A percentile compares a stretch with the other conserved stretches of the same genome.
Evolutionary conservation across 352 stramenopile species (phyloP).

Genomic region (Pythium pectinolyticum): DNA sequence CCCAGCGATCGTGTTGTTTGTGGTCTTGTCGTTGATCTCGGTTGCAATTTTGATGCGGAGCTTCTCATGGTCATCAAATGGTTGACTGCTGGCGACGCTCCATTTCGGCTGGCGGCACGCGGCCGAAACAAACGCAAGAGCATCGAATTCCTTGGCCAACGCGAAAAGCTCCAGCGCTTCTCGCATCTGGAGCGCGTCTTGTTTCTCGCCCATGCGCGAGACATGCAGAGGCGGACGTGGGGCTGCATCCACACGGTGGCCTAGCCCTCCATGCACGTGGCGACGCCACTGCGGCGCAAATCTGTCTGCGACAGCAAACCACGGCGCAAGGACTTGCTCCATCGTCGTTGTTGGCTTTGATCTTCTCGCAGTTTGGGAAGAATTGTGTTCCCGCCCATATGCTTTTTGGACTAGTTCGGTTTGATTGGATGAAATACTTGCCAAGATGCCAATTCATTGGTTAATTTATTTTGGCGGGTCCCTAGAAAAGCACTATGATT

Average conservation of each 20-base stretch:
- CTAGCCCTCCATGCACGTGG: background rate
- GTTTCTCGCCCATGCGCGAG: background rate
- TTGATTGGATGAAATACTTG: too few relatives aligned
- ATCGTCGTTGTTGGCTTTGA: background rate
- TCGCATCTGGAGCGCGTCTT: background rate
- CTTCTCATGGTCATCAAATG: background rate
- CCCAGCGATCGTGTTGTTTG: background rate
- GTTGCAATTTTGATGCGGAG: background rate
- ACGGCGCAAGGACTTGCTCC: background rate
- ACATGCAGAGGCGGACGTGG: background rate
- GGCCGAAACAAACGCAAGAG: background rate
- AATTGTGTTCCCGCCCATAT: too few relatives aligned
- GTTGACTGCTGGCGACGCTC: background rate
- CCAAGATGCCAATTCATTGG: too few relatives aligned
- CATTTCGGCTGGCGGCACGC: background rate
- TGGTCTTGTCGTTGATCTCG: background rate
- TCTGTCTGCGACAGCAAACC: background rate
- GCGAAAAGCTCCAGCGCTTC: slow-evolving; percentile 4
- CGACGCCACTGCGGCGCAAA: background rate
- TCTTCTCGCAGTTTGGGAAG: too few relatives aligned
- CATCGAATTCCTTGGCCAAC: background rate
- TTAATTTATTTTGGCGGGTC: too few relatives aligned
- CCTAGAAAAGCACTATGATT: too few relatives aligned
- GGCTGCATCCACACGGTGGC: background rate
- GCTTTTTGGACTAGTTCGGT: too few relatives aligned